Evolutionary conservation across 164 flowering plant genomes (phyloP).

Genomic region (Protea cynaroides): DNA sequence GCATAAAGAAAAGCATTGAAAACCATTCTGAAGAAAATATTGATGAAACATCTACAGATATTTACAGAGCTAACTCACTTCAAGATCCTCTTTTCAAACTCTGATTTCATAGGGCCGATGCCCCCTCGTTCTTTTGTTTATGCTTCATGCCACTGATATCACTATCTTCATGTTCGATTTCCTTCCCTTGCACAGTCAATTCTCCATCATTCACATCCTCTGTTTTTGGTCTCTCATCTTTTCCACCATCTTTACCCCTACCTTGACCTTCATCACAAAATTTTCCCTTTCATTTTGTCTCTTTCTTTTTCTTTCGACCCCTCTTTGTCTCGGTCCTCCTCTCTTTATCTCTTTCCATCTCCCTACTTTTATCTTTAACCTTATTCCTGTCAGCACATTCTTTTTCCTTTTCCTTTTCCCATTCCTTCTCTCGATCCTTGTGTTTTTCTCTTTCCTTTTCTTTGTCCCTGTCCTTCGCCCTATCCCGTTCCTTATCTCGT

Average conservation of each 20-base stretch:
- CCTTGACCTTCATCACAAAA: constrained; percentile 35
- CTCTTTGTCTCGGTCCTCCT: constrained; percentile 32
- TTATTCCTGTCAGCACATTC: constrained; percentile 15
- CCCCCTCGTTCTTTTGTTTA: constrained; percentile 23
- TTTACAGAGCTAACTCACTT: constrained; percentile 34
- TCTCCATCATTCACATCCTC: constrained; percentile 20
- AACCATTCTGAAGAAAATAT: too few relatives aligned
- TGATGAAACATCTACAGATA: neutral
- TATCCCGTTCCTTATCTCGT: constrained; percentile 27
- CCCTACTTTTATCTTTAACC: constrained; percentile 10
- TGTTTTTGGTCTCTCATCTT: constrained; percentile 18
- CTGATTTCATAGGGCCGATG: constrained; percentile 20
- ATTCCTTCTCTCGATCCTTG: constrained; percentile 27
- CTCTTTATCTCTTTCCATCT: constrained; percentile 26
- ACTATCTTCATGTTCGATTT: constrained; percentile 16
- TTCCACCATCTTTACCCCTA: constrained; percentile 31
- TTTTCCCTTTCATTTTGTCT: constrained; percentile 35
- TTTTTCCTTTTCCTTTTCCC: constrained; percentile 37
- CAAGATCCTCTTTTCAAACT: constrained; percentile 45
- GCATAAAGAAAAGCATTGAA: neutral
- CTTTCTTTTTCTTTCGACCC: constrained; percentile 35
- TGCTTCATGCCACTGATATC: constrained; percentile 13
- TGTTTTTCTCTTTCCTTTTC: constrained; percentile 28
- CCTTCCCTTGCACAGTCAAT: constrained; percentile 16
- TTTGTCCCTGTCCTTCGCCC: constrained; percentile 25